These are phyloP conservation scores for Salvia rosmarinus DNA, from an alignment of 257 asterid species.

Conservation along the genomic window DNA sequence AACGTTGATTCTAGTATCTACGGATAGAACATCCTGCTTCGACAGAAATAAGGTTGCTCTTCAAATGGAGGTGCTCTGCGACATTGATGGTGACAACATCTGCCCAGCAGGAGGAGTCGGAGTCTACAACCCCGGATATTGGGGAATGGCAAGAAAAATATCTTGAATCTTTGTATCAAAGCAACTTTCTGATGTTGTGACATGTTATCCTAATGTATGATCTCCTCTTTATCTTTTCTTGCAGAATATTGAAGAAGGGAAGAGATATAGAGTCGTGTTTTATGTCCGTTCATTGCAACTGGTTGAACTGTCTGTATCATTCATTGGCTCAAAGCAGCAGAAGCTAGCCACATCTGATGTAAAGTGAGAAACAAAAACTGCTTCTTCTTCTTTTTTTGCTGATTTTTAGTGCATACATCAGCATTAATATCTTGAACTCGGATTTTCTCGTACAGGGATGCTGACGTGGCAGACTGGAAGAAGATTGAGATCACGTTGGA, in stretches of 20 bases:
- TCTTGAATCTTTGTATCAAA: background rate
- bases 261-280: slow-evolving; percentile 65
- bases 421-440: slow-evolving; percentile 10
- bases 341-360: slow-evolving; percentile 64
- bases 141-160: slow-evolving; percentile 87
- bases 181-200: slow-evolving; percentile 1
- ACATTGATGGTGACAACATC: slow-evolving; percentile 47
- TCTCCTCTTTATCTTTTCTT: slow-evolving; percentile 20
- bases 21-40: slow-evolving; percentile 86
- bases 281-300: slow-evolving; percentile 67
- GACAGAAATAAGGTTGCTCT: slow-evolving; percentile 82
- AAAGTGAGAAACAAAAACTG: slow-evolving; percentile 50
- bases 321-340: slow-evolving; percentile 60
- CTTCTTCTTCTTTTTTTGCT: background rate
- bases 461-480: slow-evolving; percentile 62
- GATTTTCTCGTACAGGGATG: slow-evolving; percentile 46
- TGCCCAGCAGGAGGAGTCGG: slow-evolving; percentile 90
- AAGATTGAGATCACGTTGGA: slow-evolving; percentile 62
- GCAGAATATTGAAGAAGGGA: slow-evolving; percentile 84
- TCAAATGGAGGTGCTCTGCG: slow-evolving; percentile 72
- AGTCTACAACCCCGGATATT: slow-evolving; percentile 83
- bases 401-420: background rate
- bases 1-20: slow-evolving; percentile 58
- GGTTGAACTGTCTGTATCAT: slow-evolving; percentile 61
- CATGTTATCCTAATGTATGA: background rate